Percentiles rank a stretch among this genome's conserved stretches.
Conservation (phyloP, 805 yeast species). For the Ogataea zsoltii region DNA sequence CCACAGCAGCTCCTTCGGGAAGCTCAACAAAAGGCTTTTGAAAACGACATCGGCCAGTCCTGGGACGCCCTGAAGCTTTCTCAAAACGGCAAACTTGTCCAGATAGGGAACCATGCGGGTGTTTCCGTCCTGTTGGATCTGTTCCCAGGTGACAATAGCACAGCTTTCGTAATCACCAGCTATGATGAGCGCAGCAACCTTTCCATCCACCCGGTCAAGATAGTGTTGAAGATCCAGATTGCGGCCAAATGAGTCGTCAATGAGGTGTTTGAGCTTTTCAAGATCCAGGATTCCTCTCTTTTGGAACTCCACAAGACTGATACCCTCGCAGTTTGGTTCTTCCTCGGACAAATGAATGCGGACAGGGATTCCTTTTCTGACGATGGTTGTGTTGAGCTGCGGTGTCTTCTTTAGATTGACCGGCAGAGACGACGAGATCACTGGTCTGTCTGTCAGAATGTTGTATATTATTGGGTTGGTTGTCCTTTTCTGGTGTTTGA, state of each 20-base stretch:
- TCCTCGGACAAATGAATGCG: conserved; percentile 37
- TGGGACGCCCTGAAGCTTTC: conserved; percentile 82
- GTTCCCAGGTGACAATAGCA: conserved; percentile 88
- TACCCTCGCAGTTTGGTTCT: conserved; percentile 33
- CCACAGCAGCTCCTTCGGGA: conserved; percentile 81
- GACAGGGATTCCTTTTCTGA: conserved; percentile 74
- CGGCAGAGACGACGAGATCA: conserved; percentile 89
- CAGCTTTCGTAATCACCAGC: conserved; percentile 96
- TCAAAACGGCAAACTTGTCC: conserved; percentile 91
- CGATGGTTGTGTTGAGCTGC: conserved; percentile 69
- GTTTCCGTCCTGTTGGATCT: conserved; percentile 9
- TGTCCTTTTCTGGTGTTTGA: conserved; percentile 30
- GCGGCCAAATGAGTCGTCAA: conserved; percentile 79
- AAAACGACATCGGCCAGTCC: conserved; percentile 93
- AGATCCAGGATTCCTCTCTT: conserved; percentile 49
- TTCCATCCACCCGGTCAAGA: conserved; percentile 60
- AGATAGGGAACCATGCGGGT: conserved; percentile 62
- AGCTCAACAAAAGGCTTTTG: conserved; percentile 69
- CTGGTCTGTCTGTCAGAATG: conserved; percentile 86
- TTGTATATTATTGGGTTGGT: conserved; percentile 89
- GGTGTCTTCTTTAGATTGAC: conserved; percentile 58
- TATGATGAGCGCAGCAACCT: conserved; percentile 73
- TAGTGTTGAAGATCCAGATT: conserved; percentile 67
- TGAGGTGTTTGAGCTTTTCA: conserved; percentile 54
- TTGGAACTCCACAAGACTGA: conserved; percentile 42